Base-by-base conservation (phyloP, 495 filamentous ascomycete species). In the Umbilicaria muhlenbergii region DNA sequence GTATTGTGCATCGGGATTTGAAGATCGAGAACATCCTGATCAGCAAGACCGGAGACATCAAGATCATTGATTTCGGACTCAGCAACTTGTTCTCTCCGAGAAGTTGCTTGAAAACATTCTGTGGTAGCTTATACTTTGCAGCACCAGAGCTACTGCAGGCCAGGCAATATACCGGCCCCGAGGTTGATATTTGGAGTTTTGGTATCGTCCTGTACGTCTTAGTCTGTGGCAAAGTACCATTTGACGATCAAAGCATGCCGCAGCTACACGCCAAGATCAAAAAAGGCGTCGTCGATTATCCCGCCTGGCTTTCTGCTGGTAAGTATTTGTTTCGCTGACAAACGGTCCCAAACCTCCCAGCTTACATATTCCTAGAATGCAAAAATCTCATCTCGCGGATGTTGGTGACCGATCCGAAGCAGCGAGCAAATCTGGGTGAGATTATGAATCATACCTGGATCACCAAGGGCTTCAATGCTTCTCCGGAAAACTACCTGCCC, bases 21-120 rank as follows among this genome's bases (percentile, higher is more conserved):
- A 99, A 99, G 68, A 99, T 99, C 52, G 91, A 96, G 58, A 99
- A 99, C 55, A 99, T 99, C 47, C 71, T 99, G 37, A 99, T 99
- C 65, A 95, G 87, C 71, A 96, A 96, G 67, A 95, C 82, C 3
- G 92, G 89, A 21, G 91, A 99, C 59, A 99, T 99, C 66, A 96
- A 96, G 60, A 99, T 99, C 51, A 99, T 99, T 58, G 91, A 99
- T 58, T 99, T 99, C 55, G 91, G 91, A 35, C 70, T 99, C 36
- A 95, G 89, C 66, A 99, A 99, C 56, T 74, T 96, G 11, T 99
- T 96, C 62, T 79, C 86, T 11, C 92, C 92, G 0, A 69, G 79
- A 47, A 77, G 73, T 52, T 77, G 92, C 36, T 72, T 99, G 41
- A 94, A 94, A 62, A 99, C 91, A 2, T 99, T 95, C 59, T 99